Evolutionary conservation across 306 rosid genomes (phyloP).

Genomic region (Hylodesmum podocarpum): DNA sequence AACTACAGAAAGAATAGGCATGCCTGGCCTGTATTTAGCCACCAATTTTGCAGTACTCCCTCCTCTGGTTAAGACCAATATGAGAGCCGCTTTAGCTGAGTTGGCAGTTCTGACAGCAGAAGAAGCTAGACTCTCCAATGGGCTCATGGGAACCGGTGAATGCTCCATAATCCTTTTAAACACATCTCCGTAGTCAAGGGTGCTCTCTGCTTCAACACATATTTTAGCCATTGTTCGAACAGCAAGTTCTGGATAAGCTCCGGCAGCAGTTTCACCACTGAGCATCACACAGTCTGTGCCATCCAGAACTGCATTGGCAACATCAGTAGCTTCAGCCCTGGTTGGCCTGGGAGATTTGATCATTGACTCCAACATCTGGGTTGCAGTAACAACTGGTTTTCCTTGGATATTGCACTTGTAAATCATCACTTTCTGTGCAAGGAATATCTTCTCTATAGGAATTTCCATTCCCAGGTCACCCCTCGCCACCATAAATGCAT

Average conservation of each 20-base stretch:
- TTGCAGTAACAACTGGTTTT: constrained; percentile 97
- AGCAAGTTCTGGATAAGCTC: constrained; percentile 90
- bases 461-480: constrained; percentile 99
- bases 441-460: constrained; percentile 96
- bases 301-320: constrained; percentile 77
- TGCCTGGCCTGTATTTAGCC: constrained; percentile 97
- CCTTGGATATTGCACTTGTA: constrained; percentile 99
- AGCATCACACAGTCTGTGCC: constrained; percentile 95
- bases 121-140: constrained; percentile 86
- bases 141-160: constrained; percentile 89
- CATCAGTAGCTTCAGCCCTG: constrained; percentile 47
- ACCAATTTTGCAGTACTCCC: constrained; percentile 80
- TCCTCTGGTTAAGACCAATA: constrained; percentile 77
- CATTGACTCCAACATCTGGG: constrained; percentile 74
- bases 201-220: constrained; percentile 80
- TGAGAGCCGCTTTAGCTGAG: constrained; percentile 75
- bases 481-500: constrained; percentile 98
- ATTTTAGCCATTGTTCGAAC: constrained; percentile 83
- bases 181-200: constrained; percentile 74
- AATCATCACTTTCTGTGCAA: constrained; percentile 98
- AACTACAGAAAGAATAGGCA: constrained; percentile 92
- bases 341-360: constrained; percentile 48
- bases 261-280: constrained; percentile 94
- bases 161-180: constrained; percentile 85
- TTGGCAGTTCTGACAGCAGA: constrained; percentile 86